Evolutionary conservation across 495 filamentous ascomycete genomes (phyloP), one percentile per base, ranked within the genome.

Genomic region (Choiromyces venosus): DNA sequence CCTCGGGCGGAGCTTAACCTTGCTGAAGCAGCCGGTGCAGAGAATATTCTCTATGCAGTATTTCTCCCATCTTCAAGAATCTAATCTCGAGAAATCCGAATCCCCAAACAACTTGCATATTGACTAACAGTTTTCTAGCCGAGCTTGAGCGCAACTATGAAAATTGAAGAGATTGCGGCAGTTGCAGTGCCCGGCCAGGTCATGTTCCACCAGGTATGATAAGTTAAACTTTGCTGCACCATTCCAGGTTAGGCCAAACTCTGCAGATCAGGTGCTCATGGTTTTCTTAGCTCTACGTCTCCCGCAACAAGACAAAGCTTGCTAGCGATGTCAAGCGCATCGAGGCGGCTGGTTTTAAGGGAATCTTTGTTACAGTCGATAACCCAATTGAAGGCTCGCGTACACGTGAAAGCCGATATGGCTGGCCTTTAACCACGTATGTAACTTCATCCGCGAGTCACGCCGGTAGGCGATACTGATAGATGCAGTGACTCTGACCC

Each of bases 321-420:
- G 70, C 79, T 71, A 66, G 69, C 6, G 29, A 83, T 29, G 78
- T 85, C 70, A 68, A 81, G 37, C 69, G 78, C 3, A 82, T 81
- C n/a, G 71, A 84, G 71, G 65, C 67, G 7, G 67, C 79, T 2
- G 79, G 82, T 3, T 73, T 74, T 73, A 84, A 83, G 64, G 84
- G 83, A 38, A 79, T 85, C 61, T 80, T 84, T 46, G 83, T 82
- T 37, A 85, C 83, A 42, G 70, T 84, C 37, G 83, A 85, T 74
- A 80, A 83, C 4, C 76, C 84, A 19, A 80, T 83, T 21, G 76
- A 82, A 69, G 82, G 82, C 36, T 82, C 82, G 67, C 78, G 84
- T 12, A 82, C 82, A 12, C 82, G 84, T 19, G 84, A 82, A 21
- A 77, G 72, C 18, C 81, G 83, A 37, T 83, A 80, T 42, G 80